Evolutionary conservation across 1,284 basidiomycete species (phyloP).

Genomic region (Microstroma glucosiphilum): DNA sequence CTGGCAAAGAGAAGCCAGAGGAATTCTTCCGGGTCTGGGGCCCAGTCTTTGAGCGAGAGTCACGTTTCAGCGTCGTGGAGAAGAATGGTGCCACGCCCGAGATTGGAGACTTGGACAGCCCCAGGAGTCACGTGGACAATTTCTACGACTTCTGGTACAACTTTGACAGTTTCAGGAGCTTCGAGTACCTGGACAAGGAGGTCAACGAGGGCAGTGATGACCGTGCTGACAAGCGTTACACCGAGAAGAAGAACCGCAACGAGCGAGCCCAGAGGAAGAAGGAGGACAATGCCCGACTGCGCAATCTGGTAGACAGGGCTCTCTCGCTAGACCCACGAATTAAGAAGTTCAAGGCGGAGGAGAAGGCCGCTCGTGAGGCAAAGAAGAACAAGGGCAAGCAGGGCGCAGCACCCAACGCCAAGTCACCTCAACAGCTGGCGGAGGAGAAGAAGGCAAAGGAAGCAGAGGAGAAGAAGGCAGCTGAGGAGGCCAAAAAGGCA

Average conservation of each 20-base stretch:
- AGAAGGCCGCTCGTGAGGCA: slow-evolving; percentile 87
- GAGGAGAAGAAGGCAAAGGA: slow-evolving; percentile 23
- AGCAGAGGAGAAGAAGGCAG: slow-evolving; percentile 55
- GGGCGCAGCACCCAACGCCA: slow-evolving; percentile 14
- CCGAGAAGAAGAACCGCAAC: slow-evolving; percentile 98
- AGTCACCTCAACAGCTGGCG: slow-evolving; percentile 25
- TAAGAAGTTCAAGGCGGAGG: slow-evolving; percentile 92
- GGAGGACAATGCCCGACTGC: slow-evolving; percentile 88
- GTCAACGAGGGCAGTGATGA: slow-evolving; percentile 94
- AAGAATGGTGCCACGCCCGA: slow-evolving; percentile 76
- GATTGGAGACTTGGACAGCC: slow-evolving; percentile 67
- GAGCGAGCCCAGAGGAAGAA: slow-evolving; percentile 95
- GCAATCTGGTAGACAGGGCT: slow-evolving; percentile 79
- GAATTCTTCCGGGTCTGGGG: slow-evolving; percentile 63
- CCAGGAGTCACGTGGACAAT: slow-evolving; percentile 76
- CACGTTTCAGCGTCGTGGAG: slow-evolving; percentile 66
- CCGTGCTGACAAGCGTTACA: slow-evolving; percentile 97
- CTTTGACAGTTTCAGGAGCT: slow-evolving; percentile 96
- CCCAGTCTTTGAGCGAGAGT: slow-evolving; percentile 82
- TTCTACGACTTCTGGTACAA: slow-evolving; percentile 99
- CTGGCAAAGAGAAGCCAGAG: slow-evolving; percentile 54
- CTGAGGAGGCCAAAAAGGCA: slow-evolving; percentile 66
- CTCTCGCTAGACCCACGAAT: slow-evolving; percentile 86
- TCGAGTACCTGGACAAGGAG: slow-evolving; percentile 98
- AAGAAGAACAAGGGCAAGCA: slow-evolving; percentile 68